Evolutionary conservation across 2,329 filamentous ascomycete species (phyloP), one percentile per base, ranked within the genome.

Genomic region (Aspergillus sp.): DNA sequence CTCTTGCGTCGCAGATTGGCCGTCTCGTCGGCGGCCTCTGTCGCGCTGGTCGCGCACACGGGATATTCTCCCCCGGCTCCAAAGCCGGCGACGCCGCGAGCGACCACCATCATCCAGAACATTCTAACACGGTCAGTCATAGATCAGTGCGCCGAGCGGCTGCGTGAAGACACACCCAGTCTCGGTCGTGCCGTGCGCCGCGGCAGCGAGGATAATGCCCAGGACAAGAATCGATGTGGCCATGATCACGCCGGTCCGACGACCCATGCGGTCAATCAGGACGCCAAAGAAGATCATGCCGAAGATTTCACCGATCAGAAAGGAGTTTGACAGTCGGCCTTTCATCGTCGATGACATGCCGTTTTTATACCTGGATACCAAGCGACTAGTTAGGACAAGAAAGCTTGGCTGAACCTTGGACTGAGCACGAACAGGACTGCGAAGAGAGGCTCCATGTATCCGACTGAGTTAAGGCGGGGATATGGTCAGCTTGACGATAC

Each of bases 201-300:
- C 78, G 2, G 79, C 73, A 0, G 78, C 74, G 17, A 81, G 58
- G 0, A 76, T 64, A 36, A 80, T 72, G 20, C 78, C 78, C 2
- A 79, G 54, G 2, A 79, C 71, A 6, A 82, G 64, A 40, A 81
- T 68, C 4, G 72, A 47, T 0, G 79, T 81, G 0, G 79, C 76
- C 4, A 71, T 68, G 3, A 81, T 64, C 36, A 76, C 74, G 11
- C 78, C 79, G 0, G 73, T 79, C 40, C 75, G 72, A 36, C 79
- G 71, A n/a, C 80, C 79, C 4, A 81, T 59, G 16, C 75, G 73
- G 57, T 81, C 80, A 55, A 79, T 77, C 5, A 78, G 61, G 9
- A 76, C 66, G 5, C 80, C 79, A 53, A 83, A 82, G 57, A 76
- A 68, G 6, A 83, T 64, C 75, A 83, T 84, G 47, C 81, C 81